Evolutionary conservation across 306 rosid genomes (phyloP).

Genomic region (Astragalus membranaceus): DNA sequence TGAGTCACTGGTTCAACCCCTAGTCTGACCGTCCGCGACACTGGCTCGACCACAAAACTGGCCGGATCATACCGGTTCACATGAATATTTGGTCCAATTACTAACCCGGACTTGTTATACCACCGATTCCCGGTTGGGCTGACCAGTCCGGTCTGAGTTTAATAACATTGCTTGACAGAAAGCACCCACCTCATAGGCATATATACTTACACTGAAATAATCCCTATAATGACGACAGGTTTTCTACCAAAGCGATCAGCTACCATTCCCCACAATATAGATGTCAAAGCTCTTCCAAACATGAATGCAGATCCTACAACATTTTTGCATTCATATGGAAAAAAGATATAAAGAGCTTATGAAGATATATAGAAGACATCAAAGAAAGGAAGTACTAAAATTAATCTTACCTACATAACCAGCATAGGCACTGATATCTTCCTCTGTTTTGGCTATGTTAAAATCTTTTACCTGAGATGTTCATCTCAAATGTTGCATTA

Average conservation of each 20-base stretch:
- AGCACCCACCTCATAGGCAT: background rate
- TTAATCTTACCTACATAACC: conserved; percentile 65
- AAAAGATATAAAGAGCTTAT: background rate
- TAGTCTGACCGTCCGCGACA: too few species aligned
- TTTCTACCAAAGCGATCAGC: conserved; percentile 89
- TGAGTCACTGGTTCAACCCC: too few species aligned
- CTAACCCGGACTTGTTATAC: too few species aligned
- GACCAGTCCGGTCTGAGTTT: too few species aligned
- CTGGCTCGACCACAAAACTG: too few species aligned
- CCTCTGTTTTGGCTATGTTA: conserved; percentile 62
- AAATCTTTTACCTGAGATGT: conserved; percentile 58
- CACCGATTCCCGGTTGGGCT: too few species aligned
- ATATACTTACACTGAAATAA: conserved; percentile 47
- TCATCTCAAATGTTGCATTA: background rate
- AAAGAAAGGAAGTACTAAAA: background rate
- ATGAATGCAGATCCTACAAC: conserved; percentile 69
- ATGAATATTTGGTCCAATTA: too few species aligned
- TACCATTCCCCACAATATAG: conserved; percentile 70
- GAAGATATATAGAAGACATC: background rate
- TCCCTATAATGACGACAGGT: conserved; percentile 67
- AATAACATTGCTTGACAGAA: background rate
- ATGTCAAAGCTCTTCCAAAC: conserved; percentile 78
- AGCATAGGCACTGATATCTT: conserved; percentile 70
- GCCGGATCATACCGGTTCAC: too few species aligned
- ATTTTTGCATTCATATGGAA: background rate